Evolutionary conservation across 805 yeast species (phyloP).

Genomic region (Starmerella sp.): DNA sequence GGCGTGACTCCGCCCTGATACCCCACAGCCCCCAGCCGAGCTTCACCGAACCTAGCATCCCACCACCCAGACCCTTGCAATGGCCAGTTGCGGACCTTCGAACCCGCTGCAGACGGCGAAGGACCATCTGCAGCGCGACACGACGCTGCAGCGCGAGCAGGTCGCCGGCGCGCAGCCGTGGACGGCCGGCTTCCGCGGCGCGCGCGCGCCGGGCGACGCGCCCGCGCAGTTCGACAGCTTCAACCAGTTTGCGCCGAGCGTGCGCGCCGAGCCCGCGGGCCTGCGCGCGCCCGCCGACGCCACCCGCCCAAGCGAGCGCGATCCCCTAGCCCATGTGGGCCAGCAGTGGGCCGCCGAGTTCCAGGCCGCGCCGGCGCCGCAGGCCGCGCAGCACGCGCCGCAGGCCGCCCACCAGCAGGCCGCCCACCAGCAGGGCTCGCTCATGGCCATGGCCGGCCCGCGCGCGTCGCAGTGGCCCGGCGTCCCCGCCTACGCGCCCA

Average conservation of each 20-base stretch:
- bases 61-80: background rate
- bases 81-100: constrained; percentile 20
- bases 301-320: constrained; percentile 1
- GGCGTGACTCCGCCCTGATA: background rate
- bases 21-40: background rate
- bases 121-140: constrained; percentile 11
- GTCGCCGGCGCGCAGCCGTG: background rate
- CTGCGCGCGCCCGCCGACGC: background rate
- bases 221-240: background rate
- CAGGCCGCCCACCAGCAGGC: background rate
- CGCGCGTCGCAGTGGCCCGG: background rate
- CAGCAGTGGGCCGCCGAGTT: constrained; percentile 12
- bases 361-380: constrained; percentile 1
- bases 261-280: background rate
- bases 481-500: background rate
- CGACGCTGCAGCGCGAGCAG: constrained; percentile 14
- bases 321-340: constrained; percentile 6
- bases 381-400: background rate
- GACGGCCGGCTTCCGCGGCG: background rate
- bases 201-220: background rate
- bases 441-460: background rate
- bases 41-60: background rate
- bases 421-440: constrained; percentile 4
- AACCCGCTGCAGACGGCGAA: constrained; percentile 14
- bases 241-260: background rate